A percentile compares a stretch with the other conserved stretches of the same genome.
phyloP scores from a whole-genome alignment of 1,284 basidiomycete genomes.

The Ganoderma lingzhi region DNA sequence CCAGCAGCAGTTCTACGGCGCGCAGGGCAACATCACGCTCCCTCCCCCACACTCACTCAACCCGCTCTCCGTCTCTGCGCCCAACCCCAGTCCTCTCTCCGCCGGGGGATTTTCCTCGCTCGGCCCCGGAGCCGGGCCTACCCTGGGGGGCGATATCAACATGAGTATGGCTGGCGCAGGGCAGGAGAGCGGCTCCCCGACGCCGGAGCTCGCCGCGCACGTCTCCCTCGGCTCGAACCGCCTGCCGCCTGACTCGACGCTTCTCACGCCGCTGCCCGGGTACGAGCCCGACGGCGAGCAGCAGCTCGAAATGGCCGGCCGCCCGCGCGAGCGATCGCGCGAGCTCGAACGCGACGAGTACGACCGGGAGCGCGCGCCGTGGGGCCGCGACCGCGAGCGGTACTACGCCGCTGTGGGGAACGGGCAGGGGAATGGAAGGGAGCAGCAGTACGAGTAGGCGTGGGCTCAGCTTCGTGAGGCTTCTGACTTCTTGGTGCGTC shows the following conservation, averaged over 20 bases:
- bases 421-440: conserved; percentile 25
- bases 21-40: conserved; percentile 23
- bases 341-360: conserved; percentile 11
- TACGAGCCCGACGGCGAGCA: conserved; percentile 44
- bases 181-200: conserved; percentile 27
- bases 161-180: conserved; percentile 15
- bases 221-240: conserved; percentile 43
- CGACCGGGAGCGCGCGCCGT: conserved; percentile 12
- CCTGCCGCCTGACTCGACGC: conserved; percentile 56
- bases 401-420: conserved; percentile 19
- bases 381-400: conserved; percentile 25
- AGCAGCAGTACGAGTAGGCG: conserved; percentile 30
- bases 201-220: conserved; percentile 35
- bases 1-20: conserved; percentile 33
- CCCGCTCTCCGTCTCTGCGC: conserved; percentile 27
- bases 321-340: conserved; percentile 12
- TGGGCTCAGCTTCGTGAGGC: neutral
- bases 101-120: conserved; percentile 25
- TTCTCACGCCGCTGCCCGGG: conserved; percentile 58
- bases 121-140: conserved; percentile 17
- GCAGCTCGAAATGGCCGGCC: conserved; percentile 14
- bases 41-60: conserved; percentile 29
- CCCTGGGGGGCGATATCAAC: conserved; percentile 15
- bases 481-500: neutral
- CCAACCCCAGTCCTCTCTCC: conserved; percentile 32